These are phyloP conservation scores for Phoma sp. DNA, from an alignment of 2,329 filamentous ascomycete species.

Conservation along the genomic window DNA sequence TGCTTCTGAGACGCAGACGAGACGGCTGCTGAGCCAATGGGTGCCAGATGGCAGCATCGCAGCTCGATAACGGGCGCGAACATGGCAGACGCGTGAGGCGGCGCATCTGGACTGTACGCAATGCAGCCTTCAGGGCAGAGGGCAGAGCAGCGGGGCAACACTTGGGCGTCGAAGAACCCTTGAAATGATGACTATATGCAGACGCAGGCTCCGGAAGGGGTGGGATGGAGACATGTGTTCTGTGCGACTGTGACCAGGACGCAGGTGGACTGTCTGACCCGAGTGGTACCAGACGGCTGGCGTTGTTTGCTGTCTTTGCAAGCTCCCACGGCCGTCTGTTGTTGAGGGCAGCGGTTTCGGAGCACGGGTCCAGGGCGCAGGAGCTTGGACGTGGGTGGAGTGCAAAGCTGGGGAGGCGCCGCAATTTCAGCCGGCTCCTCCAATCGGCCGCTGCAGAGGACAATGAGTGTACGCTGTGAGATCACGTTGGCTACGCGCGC, in stretches of 20 bases:
- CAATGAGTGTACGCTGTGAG: constrained; percentile 6
- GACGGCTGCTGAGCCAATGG: constrained; percentile 39
- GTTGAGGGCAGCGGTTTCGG: constrained; percentile 14
- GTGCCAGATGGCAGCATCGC: constrained; percentile 3
- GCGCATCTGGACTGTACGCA: constrained; percentile 3
- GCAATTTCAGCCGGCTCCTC: constrained; percentile 27
- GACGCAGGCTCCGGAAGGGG: constrained; percentile 3
- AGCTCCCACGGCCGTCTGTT: neutral
- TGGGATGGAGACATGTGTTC: constrained; percentile 4
- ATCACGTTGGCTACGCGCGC: constrained; percentile 44
- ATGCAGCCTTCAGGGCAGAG: neutral
- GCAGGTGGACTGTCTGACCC: constrained; percentile 6
- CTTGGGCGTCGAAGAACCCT: constrained; percentile 14
- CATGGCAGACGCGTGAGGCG: constrained; percentile 23
- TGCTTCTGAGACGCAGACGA: constrained; percentile 41
- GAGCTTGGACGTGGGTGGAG: constrained; percentile 7
- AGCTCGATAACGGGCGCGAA: constrained; percentile 22
- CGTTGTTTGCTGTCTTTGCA: constrained; percentile 7
- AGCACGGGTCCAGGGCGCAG: neutral
- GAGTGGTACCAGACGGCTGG: constrained; percentile 2
- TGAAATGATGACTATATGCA: neutral
- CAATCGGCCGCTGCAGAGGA: constrained; percentile 21
- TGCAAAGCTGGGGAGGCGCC: constrained; percentile 20
- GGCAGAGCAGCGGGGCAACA: constrained; percentile 16
- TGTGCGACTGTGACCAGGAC: constrained; percentile 18